These are phyloP conservation scores for Wickerhamiella qilinensis DNA, from an alignment of 805 yeast genomes.

Conservation along the genomic window DNA sequence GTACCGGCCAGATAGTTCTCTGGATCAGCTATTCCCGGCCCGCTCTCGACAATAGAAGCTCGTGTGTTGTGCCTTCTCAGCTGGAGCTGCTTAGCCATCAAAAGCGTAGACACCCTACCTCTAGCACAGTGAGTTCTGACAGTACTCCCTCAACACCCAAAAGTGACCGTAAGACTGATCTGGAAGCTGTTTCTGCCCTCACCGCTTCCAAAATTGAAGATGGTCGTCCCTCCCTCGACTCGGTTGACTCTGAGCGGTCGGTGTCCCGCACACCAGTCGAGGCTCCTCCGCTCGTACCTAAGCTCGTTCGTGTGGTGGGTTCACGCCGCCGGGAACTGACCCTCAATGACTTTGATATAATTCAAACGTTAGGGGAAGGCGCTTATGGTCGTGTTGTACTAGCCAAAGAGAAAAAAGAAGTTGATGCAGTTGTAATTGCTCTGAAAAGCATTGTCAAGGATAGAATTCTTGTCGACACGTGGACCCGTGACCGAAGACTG, in stretches of 20 bases:
- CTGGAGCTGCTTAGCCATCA: slow-evolving; percentile 17
- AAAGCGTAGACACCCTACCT: not conserved
- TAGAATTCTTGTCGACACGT: slow-evolving; percentile 85
- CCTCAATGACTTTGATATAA: slow-evolving; percentile 49
- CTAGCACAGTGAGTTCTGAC: not conserved
- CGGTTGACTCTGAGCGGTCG: not conserved
- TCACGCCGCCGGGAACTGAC: slow-evolving; percentile 51
- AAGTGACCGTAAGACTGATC: not conserved
- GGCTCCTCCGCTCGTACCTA: not conserved
- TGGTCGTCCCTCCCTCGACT: not conserved
- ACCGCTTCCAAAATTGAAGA: not conserved
- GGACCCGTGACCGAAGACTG: slow-evolving; percentile 83
- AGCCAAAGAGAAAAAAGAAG: slow-evolving; percentile 51
- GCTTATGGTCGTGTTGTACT: slow-evolving; percentile 85
- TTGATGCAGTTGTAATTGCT: slow-evolving; percentile 51
- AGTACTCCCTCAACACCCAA: not conserved
- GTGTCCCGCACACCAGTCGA: not conserved
- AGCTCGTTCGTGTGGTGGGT: slow-evolving; percentile 32
- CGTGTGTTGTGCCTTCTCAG: slow-evolving; percentile 36
- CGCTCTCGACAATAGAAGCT: slow-evolving; percentile 12
- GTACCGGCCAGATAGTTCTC: slow-evolving; percentile 39
- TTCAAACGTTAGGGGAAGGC: slow-evolving; percentile 84
- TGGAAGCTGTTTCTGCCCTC: not conserved
- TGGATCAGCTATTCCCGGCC: slow-evolving; percentile 69
- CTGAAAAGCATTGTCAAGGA: slow-evolving; percentile 77